Conservation (phyloP, 306 rosid genomes). For the Inga leiocalycina region DNA sequence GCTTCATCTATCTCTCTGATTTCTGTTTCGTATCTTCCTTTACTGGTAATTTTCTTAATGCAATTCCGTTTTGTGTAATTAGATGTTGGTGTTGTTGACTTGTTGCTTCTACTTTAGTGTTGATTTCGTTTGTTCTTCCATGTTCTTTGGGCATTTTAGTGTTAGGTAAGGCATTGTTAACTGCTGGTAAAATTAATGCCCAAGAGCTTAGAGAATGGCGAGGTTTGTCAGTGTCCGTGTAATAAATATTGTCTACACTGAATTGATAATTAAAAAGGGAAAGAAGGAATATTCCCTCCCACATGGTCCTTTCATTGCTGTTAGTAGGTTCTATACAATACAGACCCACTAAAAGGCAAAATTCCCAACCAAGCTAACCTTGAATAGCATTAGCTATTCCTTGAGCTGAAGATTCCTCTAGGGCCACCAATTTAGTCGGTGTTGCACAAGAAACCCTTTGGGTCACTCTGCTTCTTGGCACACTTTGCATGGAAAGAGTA, state of each 20-base stretch:
- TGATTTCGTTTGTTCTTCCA: slow-evolving; percentile 18
- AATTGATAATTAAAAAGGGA: neutral
- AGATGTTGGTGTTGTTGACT: neutral
- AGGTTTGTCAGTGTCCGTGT: slow-evolving; percentile 14
- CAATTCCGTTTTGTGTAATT: slow-evolving; percentile 41
- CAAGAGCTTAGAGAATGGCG: slow-evolving; percentile 5
- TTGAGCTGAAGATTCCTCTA: neutral
- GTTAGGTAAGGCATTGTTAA: slow-evolving; percentile 8
- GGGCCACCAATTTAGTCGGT: slow-evolving; percentile 11
- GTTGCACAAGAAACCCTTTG: neutral
- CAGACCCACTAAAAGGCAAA: neutral
- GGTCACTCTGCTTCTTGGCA: neutral
- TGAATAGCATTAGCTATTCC: neutral
- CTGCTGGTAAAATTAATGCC: slow-evolving; percentile 18
- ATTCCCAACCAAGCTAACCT: neutral
- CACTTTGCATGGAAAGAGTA: neutral
- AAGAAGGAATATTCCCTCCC: neutral
- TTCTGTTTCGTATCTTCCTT: slow-evolving; percentile 29
- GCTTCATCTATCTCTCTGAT: slow-evolving; percentile 25
- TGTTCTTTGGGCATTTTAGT: neutral
- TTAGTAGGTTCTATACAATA: neutral
- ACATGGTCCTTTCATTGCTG: neutral
- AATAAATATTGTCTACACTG: neutral
- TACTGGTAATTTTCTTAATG: slow-evolving; percentile 35
- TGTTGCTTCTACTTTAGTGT: slow-evolving; percentile 7